Conservation (phyloP, 2,329 filamentous ascomycete species). For the Penicillium sp. region DNA sequence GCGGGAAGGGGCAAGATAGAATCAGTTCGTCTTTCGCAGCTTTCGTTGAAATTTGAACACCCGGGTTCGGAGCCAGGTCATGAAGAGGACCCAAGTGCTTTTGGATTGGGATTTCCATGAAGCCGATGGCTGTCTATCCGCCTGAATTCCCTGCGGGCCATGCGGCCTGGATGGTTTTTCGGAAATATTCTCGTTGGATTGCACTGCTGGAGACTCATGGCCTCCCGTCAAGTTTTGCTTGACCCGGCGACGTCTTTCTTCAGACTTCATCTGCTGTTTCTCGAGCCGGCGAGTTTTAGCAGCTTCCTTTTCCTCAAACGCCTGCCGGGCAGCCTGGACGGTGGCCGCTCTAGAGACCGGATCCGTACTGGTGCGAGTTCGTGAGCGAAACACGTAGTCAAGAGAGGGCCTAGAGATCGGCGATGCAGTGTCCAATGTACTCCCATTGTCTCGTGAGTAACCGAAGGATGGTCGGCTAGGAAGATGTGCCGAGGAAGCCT, state of each 20-base stretch:
- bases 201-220: constrained; percentile 9
- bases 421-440: constrained; percentile 52
- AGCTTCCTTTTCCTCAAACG: constrained; percentile 61
- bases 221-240: constrained; percentile 32
- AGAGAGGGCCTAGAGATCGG: constrained; percentile 58
- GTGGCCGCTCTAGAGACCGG: constrained; percentile 56
- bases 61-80: constrained; percentile 59
- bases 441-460: constrained; percentile 52
- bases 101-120: constrained; percentile 36
- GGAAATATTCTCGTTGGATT: constrained; percentile 19
- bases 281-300: constrained; percentile 58
- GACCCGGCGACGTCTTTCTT: constrained; percentile 46
- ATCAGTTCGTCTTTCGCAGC: constrained; percentile 29
- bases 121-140: constrained; percentile 10
- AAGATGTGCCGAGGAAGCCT: constrained; percentile 52
- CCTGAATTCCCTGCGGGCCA: not conserved
- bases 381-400: constrained; percentile 56
- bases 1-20: constrained; percentile 24
- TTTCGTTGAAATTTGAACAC: constrained; percentile 52
- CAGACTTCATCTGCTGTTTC: constrained; percentile 53
- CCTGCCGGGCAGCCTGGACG: constrained; percentile 57
- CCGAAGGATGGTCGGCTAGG: constrained; percentile 50
- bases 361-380: constrained; percentile 52
- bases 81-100: constrained; percentile 54
- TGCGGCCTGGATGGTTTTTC: not conserved